A percentile compares a stretch with the other conserved stretches of the same genome.
Evolutionary conservation across 2,329 filamentous ascomycete species (phyloP).

Genomic region (Calycina marina): DNA sequence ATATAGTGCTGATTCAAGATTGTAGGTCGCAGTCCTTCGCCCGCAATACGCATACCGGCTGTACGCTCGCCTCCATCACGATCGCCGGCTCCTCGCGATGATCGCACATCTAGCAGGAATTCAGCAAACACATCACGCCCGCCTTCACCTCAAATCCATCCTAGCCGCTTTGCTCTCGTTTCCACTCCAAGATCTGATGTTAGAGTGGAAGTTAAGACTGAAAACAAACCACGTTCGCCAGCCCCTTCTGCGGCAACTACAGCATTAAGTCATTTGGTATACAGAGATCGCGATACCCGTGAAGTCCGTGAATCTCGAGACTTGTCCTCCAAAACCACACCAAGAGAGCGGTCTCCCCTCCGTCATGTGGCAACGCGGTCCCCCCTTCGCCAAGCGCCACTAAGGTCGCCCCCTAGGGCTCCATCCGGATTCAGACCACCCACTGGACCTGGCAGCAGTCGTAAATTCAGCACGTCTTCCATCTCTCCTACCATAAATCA

Average conservation of each 20-base stretch:
- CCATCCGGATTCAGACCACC: constrained; percentile 21
- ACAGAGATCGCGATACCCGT: constrained; percentile 18
- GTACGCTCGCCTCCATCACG: no score
- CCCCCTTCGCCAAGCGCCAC: constrained; percentile 13
- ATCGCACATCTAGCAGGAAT: constrained; percentile 34
- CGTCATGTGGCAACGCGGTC: no score
- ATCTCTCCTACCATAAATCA: constrained; percentile 7
- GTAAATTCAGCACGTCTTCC: constrained; percentile 18
- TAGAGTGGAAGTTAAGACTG: no score
- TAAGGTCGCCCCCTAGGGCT: constrained; percentile 21
- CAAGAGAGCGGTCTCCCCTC: no score
- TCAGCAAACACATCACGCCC: constrained; percentile 45
- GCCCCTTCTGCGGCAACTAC: constrained; percentile 17
- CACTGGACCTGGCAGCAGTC: constrained; percentile 20
- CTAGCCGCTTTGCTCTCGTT: constrained; percentile 32
- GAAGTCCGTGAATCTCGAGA: constrained; percentile 19
- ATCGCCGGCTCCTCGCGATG: constrained; percentile 32
- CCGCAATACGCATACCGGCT: no score
- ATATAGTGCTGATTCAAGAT: no score
- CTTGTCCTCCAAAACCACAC: no score
- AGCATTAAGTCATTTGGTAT: constrained; percentile 13
- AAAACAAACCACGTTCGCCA: constrained; percentile 18
- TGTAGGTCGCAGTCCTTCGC: no score
- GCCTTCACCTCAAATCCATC: constrained; percentile 44
- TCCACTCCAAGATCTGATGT: constrained; percentile 21